A percentile compares a stretch with the other conserved stretches of the same genome.
These are phyloP conservation scores for Salix suchowensis DNA, from an alignment of 345 rosid species.

Conservation along the genomic window DNA sequence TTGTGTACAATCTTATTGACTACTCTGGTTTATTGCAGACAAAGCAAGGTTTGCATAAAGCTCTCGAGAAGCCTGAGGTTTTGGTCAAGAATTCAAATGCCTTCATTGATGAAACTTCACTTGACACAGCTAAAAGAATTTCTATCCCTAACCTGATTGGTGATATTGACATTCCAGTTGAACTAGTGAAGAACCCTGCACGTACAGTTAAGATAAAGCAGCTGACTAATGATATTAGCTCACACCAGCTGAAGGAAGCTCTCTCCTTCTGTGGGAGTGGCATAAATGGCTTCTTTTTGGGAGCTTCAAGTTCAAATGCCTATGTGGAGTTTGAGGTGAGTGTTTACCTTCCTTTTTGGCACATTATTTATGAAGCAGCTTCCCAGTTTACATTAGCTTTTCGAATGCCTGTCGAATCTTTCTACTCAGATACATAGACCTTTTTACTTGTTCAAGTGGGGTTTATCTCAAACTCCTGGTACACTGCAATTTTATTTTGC, in stretches of 20 bases:
- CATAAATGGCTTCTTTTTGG: constrained; percentile 27
- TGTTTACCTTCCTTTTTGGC: neutral
- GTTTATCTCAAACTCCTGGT: too few relatives aligned
- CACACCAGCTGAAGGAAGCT: constrained; percentile 33
- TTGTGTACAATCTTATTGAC: too few relatives aligned
- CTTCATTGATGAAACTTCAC: constrained; percentile 29
- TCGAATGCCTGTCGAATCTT: neutral
- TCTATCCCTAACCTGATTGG: constrained; percentile 37
- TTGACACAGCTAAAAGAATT: constrained; percentile 13
- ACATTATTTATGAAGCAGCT: neutral
- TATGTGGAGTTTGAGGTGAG: constrained; percentile 44
- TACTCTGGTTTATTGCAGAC: constrained; percentile 21
- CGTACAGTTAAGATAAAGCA: constrained; percentile 30
- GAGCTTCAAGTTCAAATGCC: constrained; percentile 30
- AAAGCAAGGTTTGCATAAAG: constrained; percentile 20
- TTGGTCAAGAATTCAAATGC: neutral
- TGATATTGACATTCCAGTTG: constrained; percentile 35
- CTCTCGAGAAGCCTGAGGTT: constrained; percentile 25
- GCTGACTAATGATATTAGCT: constrained; percentile 19
- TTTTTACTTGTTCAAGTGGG: too few relatives aligned
- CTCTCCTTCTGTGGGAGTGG: constrained; percentile 28
- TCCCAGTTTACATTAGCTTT: neutral
- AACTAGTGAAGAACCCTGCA: constrained; percentile 37
- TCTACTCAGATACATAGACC: neutral
- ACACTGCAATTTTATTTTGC: too few relatives aligned